A percentile compares a stretch with the other conserved stretches of the same genome.
These are phyloP conservation scores for Phaeolepiota aurea DNA, from an alignment of 768 basidiomycete genomes.

Conservation along the genomic window DNA sequence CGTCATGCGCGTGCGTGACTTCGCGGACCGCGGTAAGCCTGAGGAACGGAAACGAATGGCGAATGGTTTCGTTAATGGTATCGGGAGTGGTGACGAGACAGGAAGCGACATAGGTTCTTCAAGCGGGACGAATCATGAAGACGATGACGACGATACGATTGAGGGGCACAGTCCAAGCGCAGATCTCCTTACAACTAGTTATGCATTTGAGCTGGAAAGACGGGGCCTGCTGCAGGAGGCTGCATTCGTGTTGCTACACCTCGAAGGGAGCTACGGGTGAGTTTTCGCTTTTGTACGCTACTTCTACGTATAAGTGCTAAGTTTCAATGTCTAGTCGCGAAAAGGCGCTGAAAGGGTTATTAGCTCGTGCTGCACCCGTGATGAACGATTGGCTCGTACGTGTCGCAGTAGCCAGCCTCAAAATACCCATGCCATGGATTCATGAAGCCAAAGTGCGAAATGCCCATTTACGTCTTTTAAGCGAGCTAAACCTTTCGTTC, in stretches of 20 bases:
- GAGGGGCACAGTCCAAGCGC: constrained; percentile 82
- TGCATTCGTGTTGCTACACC: constrained; percentile 81
- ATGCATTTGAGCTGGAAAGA: constrained; percentile 81
- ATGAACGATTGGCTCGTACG: constrained; percentile 69
- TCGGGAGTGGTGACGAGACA: constrained; percentile 7
- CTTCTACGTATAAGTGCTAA: constrained; percentile 6
- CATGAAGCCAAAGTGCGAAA: constrained; percentile 71
- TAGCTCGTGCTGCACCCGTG: constrained; percentile 57
- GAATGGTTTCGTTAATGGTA: constrained; percentile 16
- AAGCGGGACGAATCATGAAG: constrained; percentile 7
- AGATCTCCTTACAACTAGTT: constrained; percentile 74
- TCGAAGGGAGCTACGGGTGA: constrained; percentile 76
- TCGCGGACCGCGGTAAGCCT: constrained; percentile 67
- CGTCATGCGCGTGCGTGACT: constrained; percentile 77
- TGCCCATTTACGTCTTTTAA: constrained; percentile 1
- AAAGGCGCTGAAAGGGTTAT: constrained; percentile 73
- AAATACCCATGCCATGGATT: constrained; percentile 83
- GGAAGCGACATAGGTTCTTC: constrained; percentile 24
- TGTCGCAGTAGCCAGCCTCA: constrained; percentile 66
- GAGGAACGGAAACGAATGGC: constrained; percentile 19
- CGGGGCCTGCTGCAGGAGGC: constrained; percentile 79
- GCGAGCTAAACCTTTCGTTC: constrained; percentile 1
- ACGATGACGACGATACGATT: constrained; percentile 33
- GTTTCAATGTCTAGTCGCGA: constrained; percentile 47
- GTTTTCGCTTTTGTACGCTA: constrained; percentile 31